Percentiles rank a stretch among this genome's conserved stretches.
phyloP scores from a whole-genome alignment of 495 filamentous ascomycete genomes.

The Tuber brumale region DNA sequence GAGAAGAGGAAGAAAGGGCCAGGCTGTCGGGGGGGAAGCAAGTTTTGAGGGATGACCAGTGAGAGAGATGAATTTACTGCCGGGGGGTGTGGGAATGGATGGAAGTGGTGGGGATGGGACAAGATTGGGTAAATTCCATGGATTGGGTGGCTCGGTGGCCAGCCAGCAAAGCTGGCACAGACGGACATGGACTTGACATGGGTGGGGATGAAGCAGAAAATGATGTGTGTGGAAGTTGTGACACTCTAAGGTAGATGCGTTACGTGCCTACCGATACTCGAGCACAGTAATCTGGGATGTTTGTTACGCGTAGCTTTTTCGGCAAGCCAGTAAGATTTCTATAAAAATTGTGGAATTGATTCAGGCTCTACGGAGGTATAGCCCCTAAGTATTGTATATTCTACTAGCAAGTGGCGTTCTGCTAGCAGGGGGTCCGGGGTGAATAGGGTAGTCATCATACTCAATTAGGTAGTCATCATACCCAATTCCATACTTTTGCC shows the following conservation, averaged over 20 bases:
- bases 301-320: background rate
- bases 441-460: too few species aligned
- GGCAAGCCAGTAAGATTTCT: background rate
- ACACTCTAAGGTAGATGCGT: background rate
- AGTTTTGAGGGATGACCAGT: conserved; percentile 31
- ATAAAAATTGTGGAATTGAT: conserved; percentile 1
- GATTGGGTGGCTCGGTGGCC: conserved; percentile 3
- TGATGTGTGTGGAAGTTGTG: background rate
- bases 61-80: conserved; percentile 10
- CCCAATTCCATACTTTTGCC: too few species aligned
- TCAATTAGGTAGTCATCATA: too few species aligned
- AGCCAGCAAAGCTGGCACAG: conserved; percentile 1
- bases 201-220: background rate
- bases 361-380: too few species aligned
- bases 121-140: background rate
- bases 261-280: background rate
- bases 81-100: conserved; percentile 8
- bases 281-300: background rate
- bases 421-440: too few species aligned
- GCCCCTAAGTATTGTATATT: too few species aligned
- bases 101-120: conserved; percentile 1
- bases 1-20: conserved; percentile 25
- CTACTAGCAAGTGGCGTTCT: too few species aligned
- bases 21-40: conserved; percentile 28
- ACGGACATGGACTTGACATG: background rate